A percentile compares a stretch with the other conserved stretches of the same genome.
Evolutionary conservation across 805 yeast species (phyloP).

Genomic region (Teunomyces pallodes): DNA sequence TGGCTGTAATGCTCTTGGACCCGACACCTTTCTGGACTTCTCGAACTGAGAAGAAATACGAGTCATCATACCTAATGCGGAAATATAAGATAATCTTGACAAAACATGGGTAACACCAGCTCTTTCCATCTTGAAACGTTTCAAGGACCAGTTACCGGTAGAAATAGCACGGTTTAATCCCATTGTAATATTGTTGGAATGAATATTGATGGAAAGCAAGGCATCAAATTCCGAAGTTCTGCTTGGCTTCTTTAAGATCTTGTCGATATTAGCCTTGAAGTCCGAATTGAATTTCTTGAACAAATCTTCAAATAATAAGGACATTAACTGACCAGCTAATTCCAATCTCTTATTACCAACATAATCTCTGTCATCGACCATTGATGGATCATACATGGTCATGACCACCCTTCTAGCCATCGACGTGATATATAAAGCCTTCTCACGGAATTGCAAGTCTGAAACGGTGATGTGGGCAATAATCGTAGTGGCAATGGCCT

Average conservation of each 20-base stretch:
- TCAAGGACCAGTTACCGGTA: conserved; percentile 98
- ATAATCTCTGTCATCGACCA: conserved; percentile 98
- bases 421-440: conserved; percentile 89
- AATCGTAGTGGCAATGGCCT: conserved; percentile 92
- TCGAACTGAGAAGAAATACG: conserved; percentile 98
- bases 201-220: conserved; percentile 80
- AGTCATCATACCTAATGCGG: conserved; percentile 99
- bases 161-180: conserved; percentile 96
- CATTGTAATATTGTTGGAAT: conserved; percentile 87
- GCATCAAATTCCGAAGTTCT: conserved; percentile 96
- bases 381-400: conserved; percentile 90
- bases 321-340: conserved; percentile 95
- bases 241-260: conserved; percentile 88
- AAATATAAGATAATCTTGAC: conserved; percentile 84
- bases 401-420: conserved; percentile 95
- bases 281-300: conserved; percentile 95
- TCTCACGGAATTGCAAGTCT: conserved; percentile 85
- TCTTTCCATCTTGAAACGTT: conserved; percentile 98
- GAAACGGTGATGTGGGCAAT: conserved; percentile 91
- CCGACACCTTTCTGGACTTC: conserved; percentile 95
- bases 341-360: conserved; percentile 97
- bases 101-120: conserved; percentile 98
- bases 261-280: conserved; percentile 91
- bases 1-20: conserved; percentile 98
- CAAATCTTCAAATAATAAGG: conserved; percentile 91